Conservation (phyloP, 352 stramenopile genomes). For the Pythium diclinum region DNA sequence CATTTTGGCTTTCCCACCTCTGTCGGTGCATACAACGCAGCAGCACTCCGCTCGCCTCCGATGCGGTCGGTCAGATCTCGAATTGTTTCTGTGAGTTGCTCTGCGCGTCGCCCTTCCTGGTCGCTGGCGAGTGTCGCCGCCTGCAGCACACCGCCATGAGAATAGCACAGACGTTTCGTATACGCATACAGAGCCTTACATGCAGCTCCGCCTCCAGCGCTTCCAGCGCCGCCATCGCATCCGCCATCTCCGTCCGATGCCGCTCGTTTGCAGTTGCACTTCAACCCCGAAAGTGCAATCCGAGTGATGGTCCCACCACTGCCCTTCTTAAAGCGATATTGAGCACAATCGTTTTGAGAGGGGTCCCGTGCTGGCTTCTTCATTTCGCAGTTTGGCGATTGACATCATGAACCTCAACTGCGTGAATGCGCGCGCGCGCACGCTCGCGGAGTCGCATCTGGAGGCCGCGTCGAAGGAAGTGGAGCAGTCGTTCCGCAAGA, state of each 20-base stretch:
- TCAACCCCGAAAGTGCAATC: slow-evolving; percentile 26
- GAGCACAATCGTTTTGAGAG: slow-evolving; percentile 13
- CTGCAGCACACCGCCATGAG: background rate
- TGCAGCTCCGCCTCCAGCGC: slow-evolving; percentile 34
- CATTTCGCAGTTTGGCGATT: background rate
- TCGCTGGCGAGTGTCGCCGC: slow-evolving; percentile 3
- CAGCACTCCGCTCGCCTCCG: background rate
- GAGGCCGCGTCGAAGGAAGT: slow-evolving; percentile 66
- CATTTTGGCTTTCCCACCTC: background rate
- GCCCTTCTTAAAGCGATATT: background rate
- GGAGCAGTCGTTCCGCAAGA: slow-evolving; percentile 48
- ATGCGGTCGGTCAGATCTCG: background rate
- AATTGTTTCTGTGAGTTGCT: background rate
- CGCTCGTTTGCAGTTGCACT: slow-evolving; percentile 9
- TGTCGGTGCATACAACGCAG: background rate
- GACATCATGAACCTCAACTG: slow-evolving; percentile 62
- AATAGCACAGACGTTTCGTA: too few species aligned
- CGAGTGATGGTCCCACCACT: slow-evolving; percentile 28
- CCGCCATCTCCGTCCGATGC: slow-evolving; percentile 16
- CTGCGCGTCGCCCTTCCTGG: background rate
- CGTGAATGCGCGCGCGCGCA: slow-evolving; percentile 46
- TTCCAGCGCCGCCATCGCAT: slow-evolving; percentile 30
- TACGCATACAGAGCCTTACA: slow-evolving; percentile 8
- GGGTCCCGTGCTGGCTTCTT: slow-evolving; percentile 11
- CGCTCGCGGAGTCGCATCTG: slow-evolving; percentile 61